A percentile compares a stretch with the other conserved stretches of the same genome.
These are phyloP conservation scores for Metarhizium rileyi DNA, from an alignment of 2,329 filamentous ascomycete genomes.

Conservation along the genomic window DNA sequence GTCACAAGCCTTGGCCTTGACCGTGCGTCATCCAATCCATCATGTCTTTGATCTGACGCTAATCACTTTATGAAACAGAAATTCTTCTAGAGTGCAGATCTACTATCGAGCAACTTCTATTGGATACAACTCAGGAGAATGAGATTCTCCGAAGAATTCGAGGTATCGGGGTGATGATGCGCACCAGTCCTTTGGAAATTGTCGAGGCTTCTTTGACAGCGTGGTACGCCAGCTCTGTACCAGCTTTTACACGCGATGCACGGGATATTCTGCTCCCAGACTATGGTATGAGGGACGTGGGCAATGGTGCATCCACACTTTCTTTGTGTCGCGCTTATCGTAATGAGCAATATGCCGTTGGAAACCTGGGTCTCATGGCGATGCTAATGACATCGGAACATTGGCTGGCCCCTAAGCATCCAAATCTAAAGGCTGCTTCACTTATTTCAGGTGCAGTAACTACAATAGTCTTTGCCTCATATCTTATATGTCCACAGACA, in stretches of 20 bases:
- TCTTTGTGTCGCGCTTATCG: slow-evolving; percentile 9
- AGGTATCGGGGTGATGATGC: background rate
- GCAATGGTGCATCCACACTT: background rate
- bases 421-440: slow-evolving; percentile 10
- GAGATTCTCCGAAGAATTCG: slow-evolving; percentile 9
- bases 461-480: slow-evolving; percentile 13
- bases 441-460: slow-evolving; percentile 12
- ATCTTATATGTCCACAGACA: slow-evolving; percentile 11
- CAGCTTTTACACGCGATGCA: slow-evolving; percentile 9
- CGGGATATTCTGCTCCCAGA: slow-evolving; percentile 4
- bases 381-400: slow-evolving; percentile 13
- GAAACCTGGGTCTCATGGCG: slow-evolving; percentile 16
- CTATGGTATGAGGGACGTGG: background rate
- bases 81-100: slow-evolving; percentile 6
- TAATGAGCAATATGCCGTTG: slow-evolving; percentile 8
- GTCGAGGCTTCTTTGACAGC: slow-evolving; percentile 10
- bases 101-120: slow-evolving; percentile 7
- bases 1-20: background rate
- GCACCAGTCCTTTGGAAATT: slow-evolving; percentile 4
- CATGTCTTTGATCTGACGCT: background rate
- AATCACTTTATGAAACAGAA: slow-evolving; percentile 3
- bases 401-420: slow-evolving; percentile 10
- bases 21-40: background rate
- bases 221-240: slow-evolving; percentile 12
- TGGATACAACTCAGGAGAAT: slow-evolving; percentile 6